Base-by-base conservation (phyloP, 208 protist species). In the Wallacemonas sp. region DNA sequence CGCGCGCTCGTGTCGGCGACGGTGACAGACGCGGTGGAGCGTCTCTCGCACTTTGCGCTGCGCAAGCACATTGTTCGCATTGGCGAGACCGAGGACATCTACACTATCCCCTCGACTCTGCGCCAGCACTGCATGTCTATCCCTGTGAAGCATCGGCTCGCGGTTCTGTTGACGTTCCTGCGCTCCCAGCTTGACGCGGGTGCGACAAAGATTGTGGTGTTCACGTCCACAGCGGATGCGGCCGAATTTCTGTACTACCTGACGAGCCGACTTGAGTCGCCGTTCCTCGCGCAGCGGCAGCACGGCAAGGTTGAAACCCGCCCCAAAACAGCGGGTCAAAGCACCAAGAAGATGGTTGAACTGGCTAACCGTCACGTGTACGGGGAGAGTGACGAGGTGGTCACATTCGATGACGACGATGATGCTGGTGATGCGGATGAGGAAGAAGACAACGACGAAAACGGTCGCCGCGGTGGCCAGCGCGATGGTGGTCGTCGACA, bases 161-260 rank as follows among this genome's bases (percentile, higher is more conserved):
- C 98, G 39, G 98, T 97, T 0, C 98, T 99, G 68, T 71, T 99
- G 8, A 98, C 65, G 78, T 90, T 90, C 70, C 52, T 90, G 30
- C 80, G 83, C 32, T 72, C 77, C 2, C 83, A 98, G 78, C 95
- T 98, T 34, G 94, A 98, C 62, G 98, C 98, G 21, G 96, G 98
- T 33, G 88, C 90, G 16, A 69, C 79, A n/a, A 92, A 97, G 65
- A 83, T 98, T 11, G 97, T 99, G 57, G 96, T 99, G 34, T 99
- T 99, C 76, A 87, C 98, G 27, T 98, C 93, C n/a, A 98, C 93
- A 3, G 98, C 97, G 52, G 97, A 98, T 55, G 88, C 83, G n/a
- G 87, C 98, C 2, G 98, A 98, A 80, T 99, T 98, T 79, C 90
- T 99, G 65, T 96, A 94, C 61, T 95, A 98, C 57, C 83, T 99